Evolutionary conservation across 2,329 filamentous ascomycete species (phyloP).

Genomic region (Pseudogymnoascus sp.): DNA sequence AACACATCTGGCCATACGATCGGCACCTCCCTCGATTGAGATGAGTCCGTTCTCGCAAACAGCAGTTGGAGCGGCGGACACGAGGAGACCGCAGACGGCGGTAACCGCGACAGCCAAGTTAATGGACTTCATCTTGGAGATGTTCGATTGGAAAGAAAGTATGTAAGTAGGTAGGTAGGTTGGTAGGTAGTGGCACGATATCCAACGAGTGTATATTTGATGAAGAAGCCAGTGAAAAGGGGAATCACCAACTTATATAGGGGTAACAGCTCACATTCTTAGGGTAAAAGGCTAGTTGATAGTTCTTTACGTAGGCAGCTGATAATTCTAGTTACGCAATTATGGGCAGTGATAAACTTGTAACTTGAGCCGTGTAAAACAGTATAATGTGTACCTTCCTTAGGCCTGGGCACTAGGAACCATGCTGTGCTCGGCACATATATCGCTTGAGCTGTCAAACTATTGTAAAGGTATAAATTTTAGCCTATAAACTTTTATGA

Average conservation of each 20-base stretch:
- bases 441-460: not conserved
- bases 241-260: not conserved
- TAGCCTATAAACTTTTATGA: not conserved
- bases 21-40: not conserved
- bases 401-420: not conserved
- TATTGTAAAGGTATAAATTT: not conserved
- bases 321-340: not conserved
- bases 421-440: not conserved
- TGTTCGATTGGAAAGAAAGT: not conserved
- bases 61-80: not conserved
- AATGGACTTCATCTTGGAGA: not conserved
- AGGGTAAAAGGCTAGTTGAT: not conserved
- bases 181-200: not conserved
- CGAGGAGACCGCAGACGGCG: not conserved
- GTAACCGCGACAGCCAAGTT: not conserved
- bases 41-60: not conserved
- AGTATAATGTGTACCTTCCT: slow-evolving; percentile 1
- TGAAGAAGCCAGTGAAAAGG: not conserved
- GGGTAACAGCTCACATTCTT: not conserved
- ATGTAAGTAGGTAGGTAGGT: not conserved
- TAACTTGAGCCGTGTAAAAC: not conserved
- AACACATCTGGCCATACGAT: not conserved
- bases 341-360: not conserved
- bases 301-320: not conserved
- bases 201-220: not conserved